phyloP scores from a whole-genome alignment of 2,329 filamentous ascomycete species.

The Fusarium solani-melongenae region DNA sequence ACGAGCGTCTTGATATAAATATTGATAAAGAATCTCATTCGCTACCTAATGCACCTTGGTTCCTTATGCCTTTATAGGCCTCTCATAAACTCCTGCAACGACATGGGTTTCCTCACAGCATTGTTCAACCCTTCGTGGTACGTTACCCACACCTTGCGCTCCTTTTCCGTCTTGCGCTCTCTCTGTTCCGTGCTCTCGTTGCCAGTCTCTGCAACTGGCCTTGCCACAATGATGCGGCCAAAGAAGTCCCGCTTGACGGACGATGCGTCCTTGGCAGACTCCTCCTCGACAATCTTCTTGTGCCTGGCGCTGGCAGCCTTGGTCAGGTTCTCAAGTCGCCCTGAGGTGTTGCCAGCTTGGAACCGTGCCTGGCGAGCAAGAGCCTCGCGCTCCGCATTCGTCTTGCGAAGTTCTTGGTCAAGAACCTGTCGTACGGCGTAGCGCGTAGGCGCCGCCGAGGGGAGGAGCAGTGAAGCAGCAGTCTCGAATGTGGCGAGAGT shows the following conservation, averaged over 20 bases:
- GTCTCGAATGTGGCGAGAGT: conserved; percentile 80
- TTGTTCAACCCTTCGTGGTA: conserved; percentile 94
- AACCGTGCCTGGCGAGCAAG: conserved; percentile 74
- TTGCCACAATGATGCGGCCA: conserved; percentile 72
- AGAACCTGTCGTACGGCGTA: conserved; percentile 94
- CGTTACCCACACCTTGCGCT: conserved; percentile 81
- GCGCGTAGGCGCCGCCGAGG: conserved; percentile 77
- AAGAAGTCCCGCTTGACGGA: conserved; percentile 85
- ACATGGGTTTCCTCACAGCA: conserved; percentile 89
- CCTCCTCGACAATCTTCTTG: conserved; percentile 46
- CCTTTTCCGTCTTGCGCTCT: conserved; percentile 54
- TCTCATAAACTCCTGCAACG: conserved; percentile 80
- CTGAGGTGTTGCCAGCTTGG: conserved; percentile 56
- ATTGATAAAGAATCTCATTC: conserved; percentile 7
- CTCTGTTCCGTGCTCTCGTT: conserved; percentile 49
- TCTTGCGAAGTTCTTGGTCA: conserved; percentile 87
- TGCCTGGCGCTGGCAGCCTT: conserved; percentile 49
- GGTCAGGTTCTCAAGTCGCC: conserved; percentile 40
- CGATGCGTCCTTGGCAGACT: conserved; percentile 47
- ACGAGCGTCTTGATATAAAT: conserved; percentile 16
- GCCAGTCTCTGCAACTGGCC: conserved; percentile 54
- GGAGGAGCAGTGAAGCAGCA: conserved; percentile 63
- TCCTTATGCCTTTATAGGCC: conserved; percentile 60
- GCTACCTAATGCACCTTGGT: not conserved
- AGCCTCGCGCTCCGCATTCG: conserved; percentile 73